phyloP scores from a whole-genome alignment of 106 monocot genomes.

The Dendrobium huoshanense region DNA sequence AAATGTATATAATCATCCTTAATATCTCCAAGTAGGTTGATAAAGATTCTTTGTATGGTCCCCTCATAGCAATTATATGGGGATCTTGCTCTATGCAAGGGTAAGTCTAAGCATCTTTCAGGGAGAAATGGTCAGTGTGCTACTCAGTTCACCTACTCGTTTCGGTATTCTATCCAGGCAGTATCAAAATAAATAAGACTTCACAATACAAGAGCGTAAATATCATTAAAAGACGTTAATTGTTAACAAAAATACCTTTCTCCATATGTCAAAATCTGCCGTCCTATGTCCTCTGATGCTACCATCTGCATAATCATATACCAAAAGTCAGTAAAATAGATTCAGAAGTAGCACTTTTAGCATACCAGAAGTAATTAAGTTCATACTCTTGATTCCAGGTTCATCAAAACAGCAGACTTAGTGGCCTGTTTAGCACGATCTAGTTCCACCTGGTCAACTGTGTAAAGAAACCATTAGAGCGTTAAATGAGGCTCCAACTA shows the following conservation, averaged over 20 bases:
- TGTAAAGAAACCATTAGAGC: neutral
- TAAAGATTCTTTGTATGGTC: too few species aligned
- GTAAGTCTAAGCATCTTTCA: neutral
- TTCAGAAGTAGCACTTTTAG: neutral
- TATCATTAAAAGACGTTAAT: neutral
- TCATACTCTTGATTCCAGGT: slow-evolving; percentile 77
- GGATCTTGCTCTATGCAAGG: too few species aligned
- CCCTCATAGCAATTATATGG: too few species aligned
- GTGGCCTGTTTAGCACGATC: slow-evolving; percentile 78
- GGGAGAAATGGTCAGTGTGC: neutral
- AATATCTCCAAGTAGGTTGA: too few species aligned
- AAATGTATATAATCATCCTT: too few species aligned
- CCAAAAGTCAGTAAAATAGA: neutral
- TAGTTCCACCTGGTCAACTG: slow-evolving; percentile 68
- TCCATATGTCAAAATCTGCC: slow-evolving; percentile 87
- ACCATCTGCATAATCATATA: slow-evolving; percentile 44
- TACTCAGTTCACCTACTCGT: neutral
- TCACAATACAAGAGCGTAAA: neutral
- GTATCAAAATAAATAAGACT: neutral
- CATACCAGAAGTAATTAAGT: neutral
- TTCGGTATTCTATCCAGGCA: neutral
- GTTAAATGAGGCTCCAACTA: neutral
- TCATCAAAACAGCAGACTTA: slow-evolving; percentile 79
- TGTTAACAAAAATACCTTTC: slow-evolving; percentile 40
- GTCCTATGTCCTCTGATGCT: slow-evolving; percentile 86